Conservation (phyloP, 2,329 filamentous ascomycete genomes). For the Aspergillus aculeatus region DNA sequence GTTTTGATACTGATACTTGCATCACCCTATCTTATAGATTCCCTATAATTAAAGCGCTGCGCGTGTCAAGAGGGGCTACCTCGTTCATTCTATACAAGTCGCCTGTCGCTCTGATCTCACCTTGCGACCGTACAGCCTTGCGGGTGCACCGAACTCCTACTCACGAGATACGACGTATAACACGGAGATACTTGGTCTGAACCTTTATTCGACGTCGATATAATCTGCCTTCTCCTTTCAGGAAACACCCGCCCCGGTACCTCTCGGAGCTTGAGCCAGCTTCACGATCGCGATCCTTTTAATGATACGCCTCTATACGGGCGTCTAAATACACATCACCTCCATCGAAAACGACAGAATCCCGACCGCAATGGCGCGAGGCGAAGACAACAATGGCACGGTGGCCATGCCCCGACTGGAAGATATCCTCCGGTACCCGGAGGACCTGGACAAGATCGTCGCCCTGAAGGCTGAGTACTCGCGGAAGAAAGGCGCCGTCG, state of each 20-base stretch:
- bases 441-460: constrained; percentile 94
- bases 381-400: constrained; percentile 55
- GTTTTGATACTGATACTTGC: background rate
- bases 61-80: constrained; percentile 7
- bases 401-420: constrained; percentile 72
- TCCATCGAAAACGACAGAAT: background rate
- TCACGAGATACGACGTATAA: background rate
- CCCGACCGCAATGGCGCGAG: constrained; percentile 34
- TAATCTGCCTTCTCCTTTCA: background rate
- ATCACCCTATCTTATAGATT: background rate
- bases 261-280: background rate
- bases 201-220: background rate
- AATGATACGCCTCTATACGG: background rate
- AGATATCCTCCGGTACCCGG: constrained; percentile 89
- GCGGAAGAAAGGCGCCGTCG: constrained; percentile 88
- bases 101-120: background rate
- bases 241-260: background rate
- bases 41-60: constrained; percentile 4
- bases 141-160: background rate
- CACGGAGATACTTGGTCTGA: background rate
- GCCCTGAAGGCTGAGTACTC: constrained; percentile 87
- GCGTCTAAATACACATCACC: background rate
- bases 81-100: background rate
- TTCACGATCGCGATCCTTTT: background rate
- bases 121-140: background rate